Evolutionary conservation across 2,329 filamentous ascomycete species (phyloP).

Genomic region (Bipolaris sorokiniana): DNA sequence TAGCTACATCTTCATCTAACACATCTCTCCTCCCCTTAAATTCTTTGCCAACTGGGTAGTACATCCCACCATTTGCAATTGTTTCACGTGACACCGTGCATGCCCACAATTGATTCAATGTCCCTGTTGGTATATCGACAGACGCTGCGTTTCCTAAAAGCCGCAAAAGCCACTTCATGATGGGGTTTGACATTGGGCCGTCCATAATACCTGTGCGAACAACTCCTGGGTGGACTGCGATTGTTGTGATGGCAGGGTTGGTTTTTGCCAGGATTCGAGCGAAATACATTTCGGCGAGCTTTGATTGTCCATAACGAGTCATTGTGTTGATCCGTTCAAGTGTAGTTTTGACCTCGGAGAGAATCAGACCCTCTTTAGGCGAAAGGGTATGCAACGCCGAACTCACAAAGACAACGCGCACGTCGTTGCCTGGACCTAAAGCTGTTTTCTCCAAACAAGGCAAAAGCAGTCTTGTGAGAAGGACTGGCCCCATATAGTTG

Average conservation of each 20-base stretch:
- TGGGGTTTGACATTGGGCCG: neutral
- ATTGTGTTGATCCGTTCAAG: neutral
- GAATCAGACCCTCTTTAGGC: constrained; percentile 40
- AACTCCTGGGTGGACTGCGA: constrained; percentile 58
- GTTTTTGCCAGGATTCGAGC: constrained; percentile 50
- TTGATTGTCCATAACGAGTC: constrained; percentile 57
- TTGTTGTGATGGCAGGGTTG: constrained; percentile 54
- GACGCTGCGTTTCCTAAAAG: neutral
- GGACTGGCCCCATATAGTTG: constrained; percentile 58
- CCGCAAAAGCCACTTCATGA: neutral
- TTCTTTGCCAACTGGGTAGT: neutral
- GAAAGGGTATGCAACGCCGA: constrained; percentile 31
- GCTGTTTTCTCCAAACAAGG: constrained; percentile 53
- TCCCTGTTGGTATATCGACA: neutral
- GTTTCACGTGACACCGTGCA: neutral
- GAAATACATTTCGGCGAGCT: constrained; percentile 59
- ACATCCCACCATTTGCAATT: neutral
- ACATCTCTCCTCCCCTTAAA: neutral
- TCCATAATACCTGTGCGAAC: constrained; percentile 33
- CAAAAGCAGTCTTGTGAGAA: constrained; percentile 55
- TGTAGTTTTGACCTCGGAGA: constrained; percentile 18
- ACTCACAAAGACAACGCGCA: constrained; percentile 53
- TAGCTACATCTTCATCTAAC: neutral
- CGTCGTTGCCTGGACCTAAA: constrained; percentile 47
- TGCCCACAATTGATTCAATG: neutral